These are phyloP conservation scores for Cucurbita pepo DNA, from an alignment of 306 rosid species.

Conservation along the genomic window DNA sequence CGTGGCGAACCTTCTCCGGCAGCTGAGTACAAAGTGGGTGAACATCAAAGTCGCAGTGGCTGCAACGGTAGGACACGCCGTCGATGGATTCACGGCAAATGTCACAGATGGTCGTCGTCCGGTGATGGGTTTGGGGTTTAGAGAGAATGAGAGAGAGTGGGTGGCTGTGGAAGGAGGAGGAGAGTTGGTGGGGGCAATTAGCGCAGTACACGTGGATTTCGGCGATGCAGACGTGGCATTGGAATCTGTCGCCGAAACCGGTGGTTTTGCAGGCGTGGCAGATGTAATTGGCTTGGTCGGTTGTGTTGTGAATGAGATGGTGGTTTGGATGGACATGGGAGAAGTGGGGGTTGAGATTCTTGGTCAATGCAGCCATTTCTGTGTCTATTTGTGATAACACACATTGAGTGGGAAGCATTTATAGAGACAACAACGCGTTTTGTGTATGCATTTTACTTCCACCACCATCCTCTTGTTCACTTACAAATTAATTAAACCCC, in stretches of 20 bases:
- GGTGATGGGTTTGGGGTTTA: too few species aligned
- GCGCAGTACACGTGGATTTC: slow-evolving; percentile 6
- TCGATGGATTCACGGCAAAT: neutral
- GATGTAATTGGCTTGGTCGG: neutral
- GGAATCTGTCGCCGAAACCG: neutral
- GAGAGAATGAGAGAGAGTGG: neutral
- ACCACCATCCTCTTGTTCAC: too few species aligned
- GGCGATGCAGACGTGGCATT: slow-evolving; percentile 1
- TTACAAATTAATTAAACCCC: too few species aligned
- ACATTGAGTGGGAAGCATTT: too few species aligned
- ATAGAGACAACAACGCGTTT: too few species aligned
- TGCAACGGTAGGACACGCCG: slow-evolving; percentile 10
- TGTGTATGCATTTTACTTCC: too few species aligned
- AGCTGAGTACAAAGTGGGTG: slow-evolving; percentile 13
- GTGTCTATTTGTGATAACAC: too few species aligned
- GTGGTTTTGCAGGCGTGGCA: neutral
- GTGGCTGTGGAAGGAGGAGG: neutral
- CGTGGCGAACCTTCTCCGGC: slow-evolving; percentile 3
- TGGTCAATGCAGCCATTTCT: too few species aligned
- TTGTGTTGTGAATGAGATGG: neutral
- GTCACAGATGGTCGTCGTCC: neutral
- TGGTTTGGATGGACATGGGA: neutral
- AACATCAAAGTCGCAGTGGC: slow-evolving; percentile 1
- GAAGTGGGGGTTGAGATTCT: neutral
- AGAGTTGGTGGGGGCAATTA: neutral